Conservation (phyloP, 2,329 filamentous ascomycete species). For the Ophiostoma piceae region DNA sequence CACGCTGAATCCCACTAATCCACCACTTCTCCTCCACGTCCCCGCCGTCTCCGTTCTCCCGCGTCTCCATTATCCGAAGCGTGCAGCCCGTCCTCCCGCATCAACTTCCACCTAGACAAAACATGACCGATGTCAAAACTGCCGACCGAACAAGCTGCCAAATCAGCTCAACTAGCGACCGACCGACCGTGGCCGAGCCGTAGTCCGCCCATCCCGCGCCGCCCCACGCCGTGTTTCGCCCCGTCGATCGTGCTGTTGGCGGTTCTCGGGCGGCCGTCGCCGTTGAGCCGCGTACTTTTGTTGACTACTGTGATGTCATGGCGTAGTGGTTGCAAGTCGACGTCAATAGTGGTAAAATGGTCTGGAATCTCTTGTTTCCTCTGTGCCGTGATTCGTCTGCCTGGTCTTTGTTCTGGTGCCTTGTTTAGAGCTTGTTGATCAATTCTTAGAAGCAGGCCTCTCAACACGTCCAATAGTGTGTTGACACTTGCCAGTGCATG, state of each 20-base stretch:
- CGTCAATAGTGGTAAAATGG: not conserved
- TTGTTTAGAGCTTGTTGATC: not conserved
- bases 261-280: slow-evolving; percentile 12
- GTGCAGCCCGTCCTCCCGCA: not conserved
- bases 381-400: not conserved
- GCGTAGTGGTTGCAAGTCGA: not conserved
- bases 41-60: not conserved
- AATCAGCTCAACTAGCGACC: not conserved
- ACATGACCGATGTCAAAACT: not conserved
- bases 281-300: not conserved
- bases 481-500: not conserved
- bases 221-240: slow-evolving; percentile 3
- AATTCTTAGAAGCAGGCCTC: not conserved
- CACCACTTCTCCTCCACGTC: not conserved
- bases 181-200: slow-evolving; percentile 13
- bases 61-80: slow-evolving; percentile 6
- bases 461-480: not conserved
- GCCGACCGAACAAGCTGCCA: not conserved
- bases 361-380: not conserved
- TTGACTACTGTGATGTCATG: not conserved
- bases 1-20: slow-evolving; percentile 4
- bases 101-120: not conserved
- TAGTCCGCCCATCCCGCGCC: not conserved
- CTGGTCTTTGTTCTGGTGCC: not conserved
- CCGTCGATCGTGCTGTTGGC: not conserved